These are phyloP conservation scores for Herpetospermum pedunculosum DNA, from an alignment of 306 rosid species.

Conservation along the genomic window DNA sequence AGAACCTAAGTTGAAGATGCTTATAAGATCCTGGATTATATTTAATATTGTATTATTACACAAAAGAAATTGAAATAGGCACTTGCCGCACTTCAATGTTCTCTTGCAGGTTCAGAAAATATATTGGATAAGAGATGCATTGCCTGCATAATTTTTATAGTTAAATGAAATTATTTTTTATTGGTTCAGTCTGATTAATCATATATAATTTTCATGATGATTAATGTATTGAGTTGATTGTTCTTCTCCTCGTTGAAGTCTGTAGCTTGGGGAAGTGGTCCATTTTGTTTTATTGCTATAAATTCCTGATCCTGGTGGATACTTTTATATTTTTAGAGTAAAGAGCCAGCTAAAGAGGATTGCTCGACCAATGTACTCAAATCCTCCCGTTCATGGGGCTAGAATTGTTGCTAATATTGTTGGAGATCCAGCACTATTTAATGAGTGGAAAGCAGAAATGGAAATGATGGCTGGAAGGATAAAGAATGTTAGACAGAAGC, in stretches of 20 bases:
- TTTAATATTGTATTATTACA: not conserved
- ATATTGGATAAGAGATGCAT: not conserved
- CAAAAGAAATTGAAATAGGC: not conserved
- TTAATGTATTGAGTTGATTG: not conserved
- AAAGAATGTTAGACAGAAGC: conserved; percentile 71
- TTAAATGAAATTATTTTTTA: not conserved
- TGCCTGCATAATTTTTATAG: not conserved
- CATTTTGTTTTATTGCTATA: not conserved
- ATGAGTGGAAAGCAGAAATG: conserved; percentile 95
- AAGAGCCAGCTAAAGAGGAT: conserved; percentile 95
- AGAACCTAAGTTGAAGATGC: not conserved
- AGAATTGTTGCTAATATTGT: conserved; percentile 86
- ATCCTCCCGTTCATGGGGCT: conserved; percentile 95
- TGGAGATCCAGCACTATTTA: conserved; percentile 66
- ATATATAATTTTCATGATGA: not conserved
- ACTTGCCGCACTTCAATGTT: not conserved
- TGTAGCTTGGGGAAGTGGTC: not conserved
- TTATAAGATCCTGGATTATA: not conserved
- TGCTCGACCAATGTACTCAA: conserved; percentile 98
- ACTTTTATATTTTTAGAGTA: conserved; percentile 42
- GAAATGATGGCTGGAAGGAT: conserved; percentile 99
- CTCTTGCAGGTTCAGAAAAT: not conserved
- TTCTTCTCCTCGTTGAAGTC: not conserved
- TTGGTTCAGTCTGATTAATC: not conserved
- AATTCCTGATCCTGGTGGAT: conserved; percentile 3